These are phyloP conservation scores for Pyrus hybrid DNA, from an alignment of 331 rosid genomes.

Conservation along the genomic window DNA sequence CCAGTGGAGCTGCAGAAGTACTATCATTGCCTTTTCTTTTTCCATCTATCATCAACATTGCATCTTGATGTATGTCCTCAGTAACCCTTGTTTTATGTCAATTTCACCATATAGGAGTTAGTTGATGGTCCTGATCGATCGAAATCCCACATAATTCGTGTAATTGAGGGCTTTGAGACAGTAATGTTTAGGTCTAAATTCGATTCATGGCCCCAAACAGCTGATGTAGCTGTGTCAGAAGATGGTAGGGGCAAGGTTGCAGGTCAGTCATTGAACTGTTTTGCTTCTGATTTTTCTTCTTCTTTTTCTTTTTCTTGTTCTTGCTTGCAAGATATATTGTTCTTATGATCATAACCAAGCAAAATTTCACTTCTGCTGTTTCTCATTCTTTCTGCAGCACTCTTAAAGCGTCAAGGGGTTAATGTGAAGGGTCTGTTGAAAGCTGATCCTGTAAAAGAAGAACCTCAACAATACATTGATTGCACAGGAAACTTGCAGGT, in stretches of 20 bases:
- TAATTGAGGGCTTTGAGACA: slow-evolving; percentile 95
- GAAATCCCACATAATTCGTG: slow-evolving; percentile 64
- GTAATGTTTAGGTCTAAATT: slow-evolving; percentile 90
- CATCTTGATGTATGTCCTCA: slow-evolving; percentile 18
- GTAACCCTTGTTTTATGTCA: slow-evolving; percentile 18
- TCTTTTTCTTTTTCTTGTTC: slow-evolving; percentile 5
- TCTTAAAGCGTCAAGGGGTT: slow-evolving; percentile 93
- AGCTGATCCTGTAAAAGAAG: slow-evolving; percentile 91
- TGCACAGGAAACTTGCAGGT: slow-evolving; percentile 98
- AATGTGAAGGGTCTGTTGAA: slow-evolving; percentile 95
- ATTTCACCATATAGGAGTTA: slow-evolving; percentile 51
- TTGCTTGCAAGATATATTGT: slow-evolving; percentile 7
- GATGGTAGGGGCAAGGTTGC: slow-evolving; percentile 99
- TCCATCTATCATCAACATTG: slow-evolving; percentile 10
- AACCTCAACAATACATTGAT: slow-evolving; percentile 85
- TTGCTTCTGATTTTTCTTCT: slow-evolving; percentile 1
- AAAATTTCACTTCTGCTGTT: slow-evolving; percentile 16
- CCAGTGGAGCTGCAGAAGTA: slow-evolving; percentile 86
- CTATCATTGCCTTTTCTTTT: slow-evolving; percentile 1
- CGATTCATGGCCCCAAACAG: slow-evolving; percentile 73
- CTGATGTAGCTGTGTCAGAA: slow-evolving; percentile 60
- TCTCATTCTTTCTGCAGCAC: slow-evolving; percentile 51
- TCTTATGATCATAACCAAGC: not conserved
- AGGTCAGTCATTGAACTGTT: slow-evolving; percentile 51
- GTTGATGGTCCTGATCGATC: slow-evolving; percentile 43